These are phyloP conservation scores for Mucor irregularis DNA, from an alignment of 371 early-diverging fungal genomes.

Conservation along the genomic window DNA sequence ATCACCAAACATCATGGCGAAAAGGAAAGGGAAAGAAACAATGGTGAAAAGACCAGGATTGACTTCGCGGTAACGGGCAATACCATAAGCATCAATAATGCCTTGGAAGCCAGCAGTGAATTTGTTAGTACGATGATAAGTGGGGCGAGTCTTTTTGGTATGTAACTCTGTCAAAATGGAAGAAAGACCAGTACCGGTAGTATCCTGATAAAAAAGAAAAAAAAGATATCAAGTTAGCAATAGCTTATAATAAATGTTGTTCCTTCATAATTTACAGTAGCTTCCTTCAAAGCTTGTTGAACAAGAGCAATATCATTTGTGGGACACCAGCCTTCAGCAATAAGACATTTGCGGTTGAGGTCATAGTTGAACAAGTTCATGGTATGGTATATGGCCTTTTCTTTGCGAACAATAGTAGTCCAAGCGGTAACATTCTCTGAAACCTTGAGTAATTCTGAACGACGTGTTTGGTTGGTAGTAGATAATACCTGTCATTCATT, in stretches of 20 bases:
- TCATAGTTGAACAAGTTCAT: constrained; percentile 96
- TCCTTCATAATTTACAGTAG: constrained; percentile 70
- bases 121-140: constrained; percentile 94
- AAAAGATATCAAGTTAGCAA: too few species aligned
- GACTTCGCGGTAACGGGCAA: constrained; percentile 98
- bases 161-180: constrained; percentile 83
- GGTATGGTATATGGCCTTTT: constrained; percentile 96
- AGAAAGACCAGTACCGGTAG: constrained; percentile 83
- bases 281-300: constrained; percentile 80
- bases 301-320: constrained; percentile 76
- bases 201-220: too few species aligned
- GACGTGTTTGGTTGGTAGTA: constrained; percentile 83
- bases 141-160: constrained; percentile 92
- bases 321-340: constrained; percentile 98
- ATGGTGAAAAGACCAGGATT: constrained; percentile 99
- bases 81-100: constrained; percentile 98
- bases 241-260: too few species aligned
- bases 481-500: constrained; percentile 70
- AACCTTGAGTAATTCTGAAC: constrained; percentile 80
- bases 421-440: constrained; percentile 84
- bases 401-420: constrained; percentile 91
- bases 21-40: constrained; percentile 99
- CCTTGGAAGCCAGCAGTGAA: constrained; percentile 97
- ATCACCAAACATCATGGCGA: constrained; percentile 99
- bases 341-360: constrained; percentile 87